Evolutionary conservation across 768 basidiomycete genomes (phyloP), one percentile per base, ranked within the genome.

Genomic region (Lactifluus pinguis): DNA sequence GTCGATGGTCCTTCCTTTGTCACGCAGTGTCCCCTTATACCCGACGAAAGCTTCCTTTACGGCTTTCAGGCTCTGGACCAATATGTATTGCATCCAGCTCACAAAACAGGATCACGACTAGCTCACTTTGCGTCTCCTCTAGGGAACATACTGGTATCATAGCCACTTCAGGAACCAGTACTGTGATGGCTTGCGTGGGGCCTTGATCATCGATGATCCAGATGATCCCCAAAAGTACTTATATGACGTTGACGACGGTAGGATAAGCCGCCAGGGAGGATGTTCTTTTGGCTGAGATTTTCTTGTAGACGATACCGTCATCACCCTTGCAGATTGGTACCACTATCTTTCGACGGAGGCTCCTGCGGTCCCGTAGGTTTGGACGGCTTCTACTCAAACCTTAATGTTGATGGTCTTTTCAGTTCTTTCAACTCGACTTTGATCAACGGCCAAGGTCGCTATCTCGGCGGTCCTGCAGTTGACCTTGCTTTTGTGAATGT

Each of bases 391-490:
- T 14, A 0, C 1, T 4, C 21, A 13, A 13, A 6, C 2, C 0
- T 5, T 13, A 5, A 17, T 29, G 10, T 29, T 50, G 32, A 42
- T 7, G 6, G n/a, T 1, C 3, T 45, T 15, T 6, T 1, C 13
- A 69, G 67, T 29, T 66, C 62, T 6, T 59, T 75, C 2, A 71
- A 74, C 60, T 56, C 75, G 6, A 76, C 75, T 0, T 63, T 80
- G 9, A 78, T 81, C 62, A 81, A 81, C 51, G 81, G 81, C 4
- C 69, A 71, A 9, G 81, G 81, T 17, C 76, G 79, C 21, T 78
- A 71, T 62, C 53, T 51, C 1, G 65, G 60, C 1, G 60, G 67
- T 2, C 61, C 67, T 34, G 7, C 50, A 1, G 39, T 47, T 9
- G 4, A 42, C 1, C 54, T 67, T 25, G 53, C 67, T 11, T 19